These are phyloP conservation scores for Aphanoascus verrucosus DNA, from an alignment of 2,329 filamentous ascomycete species.

Conservation along the genomic window DNA sequence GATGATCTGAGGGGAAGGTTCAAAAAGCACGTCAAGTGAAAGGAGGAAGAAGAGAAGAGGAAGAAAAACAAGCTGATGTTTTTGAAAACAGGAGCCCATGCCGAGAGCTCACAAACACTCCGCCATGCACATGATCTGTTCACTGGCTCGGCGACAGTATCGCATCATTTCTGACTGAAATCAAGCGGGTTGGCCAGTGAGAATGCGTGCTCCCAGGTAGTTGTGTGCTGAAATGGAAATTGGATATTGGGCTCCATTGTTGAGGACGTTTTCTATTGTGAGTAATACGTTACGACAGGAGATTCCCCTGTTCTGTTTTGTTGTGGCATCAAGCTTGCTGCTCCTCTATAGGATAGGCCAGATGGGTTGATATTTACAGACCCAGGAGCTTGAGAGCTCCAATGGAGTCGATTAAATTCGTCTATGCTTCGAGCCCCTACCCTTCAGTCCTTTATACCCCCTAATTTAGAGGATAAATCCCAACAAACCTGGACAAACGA, in stretches of 20 bases:
- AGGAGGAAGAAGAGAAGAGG: not conserved
- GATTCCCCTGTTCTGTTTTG: no score
- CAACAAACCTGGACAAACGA: no score
- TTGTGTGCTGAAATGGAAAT: not conserved
- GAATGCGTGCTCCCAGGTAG: not conserved
- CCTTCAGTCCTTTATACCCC: no score
- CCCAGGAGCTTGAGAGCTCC: no score
- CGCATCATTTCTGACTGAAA: no score
- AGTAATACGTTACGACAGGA: not conserved
- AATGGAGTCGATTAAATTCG: no score
- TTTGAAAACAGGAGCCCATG: not conserved
- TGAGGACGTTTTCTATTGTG: no score
- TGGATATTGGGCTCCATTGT: not conserved
- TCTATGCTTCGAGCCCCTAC: no score
- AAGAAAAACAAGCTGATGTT: not conserved
- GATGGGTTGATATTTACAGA: no score
- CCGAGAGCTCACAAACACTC: conserved; percentile 2
- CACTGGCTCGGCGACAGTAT: conserved; percentile 1
- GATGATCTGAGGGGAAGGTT: not conserved
- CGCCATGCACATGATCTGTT: conserved; percentile 7
- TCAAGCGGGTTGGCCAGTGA: not conserved
- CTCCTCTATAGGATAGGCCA: no score
- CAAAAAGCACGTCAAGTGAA: conserved; percentile 1
- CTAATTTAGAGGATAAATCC: no score
- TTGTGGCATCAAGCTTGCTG: no score